These are phyloP conservation scores for Aureobasidium lini DNA, from an alignment of 2,329 filamentous ascomycete genomes.

Conservation along the genomic window DNA sequence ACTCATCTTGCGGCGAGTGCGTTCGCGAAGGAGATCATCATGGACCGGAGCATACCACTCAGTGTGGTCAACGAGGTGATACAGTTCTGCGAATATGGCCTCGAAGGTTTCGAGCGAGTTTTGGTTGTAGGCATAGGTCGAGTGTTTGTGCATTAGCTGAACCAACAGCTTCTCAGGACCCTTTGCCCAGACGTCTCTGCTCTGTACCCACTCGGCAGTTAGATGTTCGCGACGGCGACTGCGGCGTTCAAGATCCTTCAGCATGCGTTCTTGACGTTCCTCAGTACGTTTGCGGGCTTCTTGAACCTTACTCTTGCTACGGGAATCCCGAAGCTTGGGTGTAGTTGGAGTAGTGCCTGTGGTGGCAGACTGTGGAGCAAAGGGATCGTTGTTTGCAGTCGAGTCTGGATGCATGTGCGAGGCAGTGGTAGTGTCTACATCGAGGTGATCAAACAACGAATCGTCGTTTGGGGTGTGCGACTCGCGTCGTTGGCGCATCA, in stretches of 20 bases:
- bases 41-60: conserved; percentile 29
- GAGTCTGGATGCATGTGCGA: conserved; percentile 2
- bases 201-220: conserved; percentile 31
- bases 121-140: conserved; percentile 27
- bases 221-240: conserved; percentile 30
- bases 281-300: conserved; percentile 29
- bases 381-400: conserved; percentile 6
- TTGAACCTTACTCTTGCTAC: conserved; percentile 32
- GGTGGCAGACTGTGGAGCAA: not conserved
- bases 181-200: conserved; percentile 31
- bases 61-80: conserved; percentile 27
- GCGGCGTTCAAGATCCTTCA: conserved; percentile 29
- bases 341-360: not conserved
- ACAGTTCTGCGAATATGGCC: conserved; percentile 28
- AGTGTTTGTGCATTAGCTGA: conserved; percentile 31
- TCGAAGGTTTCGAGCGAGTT: conserved; percentile 27
- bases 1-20: conserved; percentile 32
- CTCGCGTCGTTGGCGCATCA: conserved; percentile 20
- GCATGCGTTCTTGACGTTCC: conserved; percentile 30
- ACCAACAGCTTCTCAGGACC: conserved; percentile 28
- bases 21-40: conserved; percentile 30
- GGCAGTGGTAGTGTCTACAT: not conserved
- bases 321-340: conserved; percentile 25
- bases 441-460: conserved; percentile 7
- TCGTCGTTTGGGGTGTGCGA: conserved; percentile 6